phyloP scores from a whole-genome alignment of 2,329 filamentous ascomycete genomes.

The Sclerotinia trifoliorum region DNA sequence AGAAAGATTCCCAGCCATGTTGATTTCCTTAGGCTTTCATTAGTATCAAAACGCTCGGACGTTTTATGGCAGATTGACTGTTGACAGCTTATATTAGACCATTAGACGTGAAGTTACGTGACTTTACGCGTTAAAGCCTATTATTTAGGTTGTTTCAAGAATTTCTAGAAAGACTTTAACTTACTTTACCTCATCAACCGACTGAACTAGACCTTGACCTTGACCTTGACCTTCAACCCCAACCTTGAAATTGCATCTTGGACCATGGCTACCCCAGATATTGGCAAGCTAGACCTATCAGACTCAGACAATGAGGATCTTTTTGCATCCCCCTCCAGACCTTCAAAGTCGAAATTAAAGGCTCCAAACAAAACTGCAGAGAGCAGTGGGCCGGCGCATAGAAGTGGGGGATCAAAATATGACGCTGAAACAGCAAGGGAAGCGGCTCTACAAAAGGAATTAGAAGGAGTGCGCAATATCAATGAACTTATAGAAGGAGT shows the following conservation, averaged over 20 bases:
- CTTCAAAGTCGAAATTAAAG: conserved; percentile 37
- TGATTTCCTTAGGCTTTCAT: conserved; percentile 16
- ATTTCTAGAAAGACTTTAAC: conserved; percentile 6
- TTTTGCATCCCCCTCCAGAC: conserved; percentile 55
- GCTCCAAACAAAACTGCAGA: conserved; percentile 29
- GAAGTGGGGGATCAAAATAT: conserved; percentile 51
- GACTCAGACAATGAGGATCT: conserved; percentile 57
- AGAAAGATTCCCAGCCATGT: conserved; percentile 21
- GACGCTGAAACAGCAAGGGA: conserved; percentile 70
- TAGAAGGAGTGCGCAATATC: conserved; percentile 79
- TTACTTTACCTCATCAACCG: background rate
- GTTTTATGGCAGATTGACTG: background rate
- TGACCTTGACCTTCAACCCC: background rate
- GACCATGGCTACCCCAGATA: conserved; percentile 45
- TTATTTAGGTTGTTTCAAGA: background rate
- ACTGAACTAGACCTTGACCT: background rate
- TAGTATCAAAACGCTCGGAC: conserved; percentile 15
- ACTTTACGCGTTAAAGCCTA: conserved; percentile 12
- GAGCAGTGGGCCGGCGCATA: conserved; percentile 35
- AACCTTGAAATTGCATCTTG: background rate
- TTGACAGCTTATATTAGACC: background rate
- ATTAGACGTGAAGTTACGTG: background rate
- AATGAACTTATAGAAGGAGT: conserved; percentile 85
- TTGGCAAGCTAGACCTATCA: conserved; percentile 52
- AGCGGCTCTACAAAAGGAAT: conserved; percentile 70